These are phyloP conservation scores for Lactifluus rugatus DNA, from an alignment of 768 basidiomycete species.

Conservation along the genomic window DNA sequence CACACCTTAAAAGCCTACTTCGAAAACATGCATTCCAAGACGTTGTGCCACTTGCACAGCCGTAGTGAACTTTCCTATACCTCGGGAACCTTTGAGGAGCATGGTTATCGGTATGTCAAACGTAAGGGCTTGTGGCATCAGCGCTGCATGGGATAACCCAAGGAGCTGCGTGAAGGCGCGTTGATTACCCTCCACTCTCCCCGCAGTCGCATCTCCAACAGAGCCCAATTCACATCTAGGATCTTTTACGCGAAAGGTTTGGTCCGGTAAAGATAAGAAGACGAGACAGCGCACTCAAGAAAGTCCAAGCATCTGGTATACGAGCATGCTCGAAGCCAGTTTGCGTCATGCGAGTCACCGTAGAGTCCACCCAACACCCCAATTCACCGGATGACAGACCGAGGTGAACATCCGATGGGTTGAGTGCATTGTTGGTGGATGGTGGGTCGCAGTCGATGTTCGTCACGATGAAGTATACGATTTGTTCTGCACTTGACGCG, in stretches of 20 bases:
- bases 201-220: not conserved
- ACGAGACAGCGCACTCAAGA: constrained; percentile 37
- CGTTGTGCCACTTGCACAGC: constrained; percentile 45
- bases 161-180: constrained; percentile 40
- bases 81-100: constrained; percentile 69
- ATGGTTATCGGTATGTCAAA: constrained; percentile 62
- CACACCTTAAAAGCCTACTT: constrained; percentile 36
- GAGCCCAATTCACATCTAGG: not conserved
- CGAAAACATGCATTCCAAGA: constrained; percentile 69
- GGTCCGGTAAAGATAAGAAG: not conserved
- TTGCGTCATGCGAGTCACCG: constrained; percentile 67
- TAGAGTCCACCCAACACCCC: constrained; percentile 77
- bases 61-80: constrained; percentile 70
- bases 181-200: constrained; percentile 12
- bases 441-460: constrained; percentile 60
- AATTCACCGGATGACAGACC: constrained; percentile 56
- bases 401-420: constrained; percentile 38
- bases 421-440: constrained; percentile 26
- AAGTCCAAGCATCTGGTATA: constrained; percentile 44
- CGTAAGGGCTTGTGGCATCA: constrained; percentile 44
- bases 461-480: constrained; percentile 72
- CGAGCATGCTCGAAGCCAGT: constrained; percentile 63
- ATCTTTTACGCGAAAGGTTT: not conserved
- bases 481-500: constrained; percentile 29
- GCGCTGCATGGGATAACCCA: constrained; percentile 50